A percentile compares a stretch with the other conserved stretches of the same genome.
phyloP scores from a whole-genome alignment of 2,329 filamentous ascomycete species.

The Tolypocladium inflatum region DNA sequence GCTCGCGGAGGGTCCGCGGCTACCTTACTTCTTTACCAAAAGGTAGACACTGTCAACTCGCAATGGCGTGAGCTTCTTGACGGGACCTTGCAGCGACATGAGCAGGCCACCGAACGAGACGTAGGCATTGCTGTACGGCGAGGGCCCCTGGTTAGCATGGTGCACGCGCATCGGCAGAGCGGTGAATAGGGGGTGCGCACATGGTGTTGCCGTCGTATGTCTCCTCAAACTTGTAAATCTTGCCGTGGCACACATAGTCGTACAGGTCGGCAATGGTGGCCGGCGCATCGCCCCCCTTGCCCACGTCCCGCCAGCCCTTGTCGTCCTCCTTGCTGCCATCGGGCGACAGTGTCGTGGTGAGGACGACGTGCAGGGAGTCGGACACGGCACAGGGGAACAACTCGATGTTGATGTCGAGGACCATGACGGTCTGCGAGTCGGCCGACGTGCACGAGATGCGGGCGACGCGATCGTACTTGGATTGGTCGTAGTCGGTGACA shows the following conservation, averaged over 20 bases:
- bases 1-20: neutral
- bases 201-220: conserved; percentile 71
- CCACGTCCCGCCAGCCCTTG: conserved; percentile 73
- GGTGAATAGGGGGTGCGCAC: conserved; percentile 32
- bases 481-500: conserved; percentile 66
- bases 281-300: conserved; percentile 42
- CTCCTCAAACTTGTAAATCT: conserved; percentile 84
- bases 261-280: conserved; percentile 65
- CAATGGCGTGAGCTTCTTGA: conserved; percentile 87
- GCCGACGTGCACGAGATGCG: conserved; percentile 70
- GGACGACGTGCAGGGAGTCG: conserved; percentile 69
- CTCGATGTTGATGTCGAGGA: conserved; percentile 89
- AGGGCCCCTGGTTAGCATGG: neutral
- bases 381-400: conserved; percentile 69
- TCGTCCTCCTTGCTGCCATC: conserved; percentile 74
- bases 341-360: conserved; percentile 77
- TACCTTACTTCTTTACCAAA: conserved; percentile 64
- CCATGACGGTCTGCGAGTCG: conserved; percentile 67
- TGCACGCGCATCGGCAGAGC: neutral
- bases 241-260: conserved; percentile 82
- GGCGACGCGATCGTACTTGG: conserved; percentile 92
- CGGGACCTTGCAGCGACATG: conserved; percentile 84
- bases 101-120: conserved; percentile 88
- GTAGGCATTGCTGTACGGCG: conserved; percentile 67
- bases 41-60: conserved; percentile 92